These are phyloP conservation scores for Phytophthora chlamydospora DNA, from an alignment of 352 stramenopile species.

Conservation along the genomic window DNA sequence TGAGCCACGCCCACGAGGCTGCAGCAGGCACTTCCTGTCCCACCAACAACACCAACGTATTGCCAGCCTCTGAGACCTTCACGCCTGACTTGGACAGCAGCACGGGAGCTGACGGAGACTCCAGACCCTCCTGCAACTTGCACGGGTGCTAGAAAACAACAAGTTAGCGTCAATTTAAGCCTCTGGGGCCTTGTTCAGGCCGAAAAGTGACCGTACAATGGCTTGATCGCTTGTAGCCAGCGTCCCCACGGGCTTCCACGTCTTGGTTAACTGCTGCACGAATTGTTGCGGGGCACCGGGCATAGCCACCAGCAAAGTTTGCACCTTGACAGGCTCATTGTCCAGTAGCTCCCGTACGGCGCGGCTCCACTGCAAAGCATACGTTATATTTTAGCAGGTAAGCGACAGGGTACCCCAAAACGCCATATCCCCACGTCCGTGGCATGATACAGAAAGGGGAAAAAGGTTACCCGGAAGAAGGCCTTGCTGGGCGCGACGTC, in stretches of 20 bases:
- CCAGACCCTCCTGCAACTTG: constrained; percentile 12
- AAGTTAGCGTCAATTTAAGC: constrained; percentile 3
- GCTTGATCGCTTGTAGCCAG: constrained; percentile 57
- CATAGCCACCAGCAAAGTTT: constrained; percentile 61
- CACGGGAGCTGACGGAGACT: constrained; percentile 14
- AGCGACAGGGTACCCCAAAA: background rate
- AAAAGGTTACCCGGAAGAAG: constrained; percentile 63
- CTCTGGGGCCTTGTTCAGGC: background rate
- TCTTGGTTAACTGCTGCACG: constrained; percentile 45
- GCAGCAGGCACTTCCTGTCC: constrained; percentile 45
- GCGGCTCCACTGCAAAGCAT: constrained; percentile 55
- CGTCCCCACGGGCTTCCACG: constrained; percentile 56
- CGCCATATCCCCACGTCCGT: background rate
- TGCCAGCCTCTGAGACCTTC: constrained; percentile 39
- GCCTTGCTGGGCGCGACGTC: constrained; percentile 33
- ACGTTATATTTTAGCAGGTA: constrained; percentile 2
- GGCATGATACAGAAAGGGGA: constrained; percentile 1
- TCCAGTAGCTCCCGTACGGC: constrained; percentile 33
- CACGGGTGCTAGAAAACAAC: constrained; percentile 29
- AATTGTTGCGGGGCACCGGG: constrained; percentile 53
- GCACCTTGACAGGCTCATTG: constrained; percentile 13
- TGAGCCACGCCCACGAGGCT: constrained; percentile 59
- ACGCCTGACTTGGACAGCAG: constrained; percentile 51
- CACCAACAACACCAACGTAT: constrained; percentile 48
- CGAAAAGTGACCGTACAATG: constrained; percentile 38